phyloP scores from a whole-genome alignment of 192 early-diverging fungal species.

The Coemansia aciculifera region DNA sequence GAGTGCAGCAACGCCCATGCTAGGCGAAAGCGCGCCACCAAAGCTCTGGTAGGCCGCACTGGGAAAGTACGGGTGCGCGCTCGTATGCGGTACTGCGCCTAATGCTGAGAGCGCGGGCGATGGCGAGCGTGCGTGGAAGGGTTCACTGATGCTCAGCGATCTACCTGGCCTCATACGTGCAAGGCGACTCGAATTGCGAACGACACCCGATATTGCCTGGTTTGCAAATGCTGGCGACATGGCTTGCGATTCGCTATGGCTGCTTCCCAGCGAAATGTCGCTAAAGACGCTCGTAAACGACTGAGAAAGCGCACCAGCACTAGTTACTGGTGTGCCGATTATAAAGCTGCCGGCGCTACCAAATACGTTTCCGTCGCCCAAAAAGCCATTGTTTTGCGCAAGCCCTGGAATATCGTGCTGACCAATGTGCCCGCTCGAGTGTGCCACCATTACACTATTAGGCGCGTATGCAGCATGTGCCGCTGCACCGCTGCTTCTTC shows the following conservation, averaged over 20 bases:
- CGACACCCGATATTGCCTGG: background rate
- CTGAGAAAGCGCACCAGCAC: background rate
- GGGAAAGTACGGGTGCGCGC: conserved; percentile 23
- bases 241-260: background rate
- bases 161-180: conserved; percentile 26
- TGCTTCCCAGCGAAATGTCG: conserved; percentile 20
- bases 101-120: conserved; percentile 23
- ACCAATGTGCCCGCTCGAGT: background rate
- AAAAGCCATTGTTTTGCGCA: background rate
- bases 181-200: conserved; percentile 12
- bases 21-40: background rate
- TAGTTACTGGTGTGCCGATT: background rate
- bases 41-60: conserved; percentile 2
- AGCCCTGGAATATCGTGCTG: conserved; percentile 19
- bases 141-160: conserved; percentile 36
- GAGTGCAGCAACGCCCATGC: background rate
- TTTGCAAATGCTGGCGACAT: background rate
- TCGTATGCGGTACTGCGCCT: conserved; percentile 3
- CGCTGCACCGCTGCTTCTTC: background rate
- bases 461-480: conserved; percentile 10
- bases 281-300: conserved; percentile 19
- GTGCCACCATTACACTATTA: conserved; percentile 8
- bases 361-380: background rate
- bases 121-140: conserved; percentile 25
- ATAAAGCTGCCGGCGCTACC: background rate